phyloP scores from a whole-genome alignment of 345 rosid genomes.

The Populus ilicifolia region DNA sequence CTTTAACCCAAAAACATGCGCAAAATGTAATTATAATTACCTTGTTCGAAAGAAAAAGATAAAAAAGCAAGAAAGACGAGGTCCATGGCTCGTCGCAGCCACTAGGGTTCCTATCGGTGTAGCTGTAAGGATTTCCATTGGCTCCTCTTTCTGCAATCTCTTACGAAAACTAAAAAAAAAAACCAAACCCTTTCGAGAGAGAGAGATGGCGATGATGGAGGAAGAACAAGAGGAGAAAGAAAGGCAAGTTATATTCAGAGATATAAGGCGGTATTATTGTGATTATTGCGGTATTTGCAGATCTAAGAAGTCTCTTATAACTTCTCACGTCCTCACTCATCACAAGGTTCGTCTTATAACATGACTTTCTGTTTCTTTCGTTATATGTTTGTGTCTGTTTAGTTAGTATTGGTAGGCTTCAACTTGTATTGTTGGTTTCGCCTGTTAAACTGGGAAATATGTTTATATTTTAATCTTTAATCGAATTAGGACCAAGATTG shows the following conservation, averaged over 20 bases:
- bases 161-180: neutral
- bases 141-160: neutral
- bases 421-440: neutral
- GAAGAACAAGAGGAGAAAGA: neutral
- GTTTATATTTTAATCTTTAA: neutral
- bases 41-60: too few relatives aligned
- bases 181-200: neutral
- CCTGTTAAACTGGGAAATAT: neutral
- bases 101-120: neutral
- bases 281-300: conserved; percentile 79
- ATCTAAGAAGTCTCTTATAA: conserved; percentile 73
- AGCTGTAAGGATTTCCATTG: neutral
- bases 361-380: neutral
- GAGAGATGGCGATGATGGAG: neutral
- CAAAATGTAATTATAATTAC: too few relatives aligned
- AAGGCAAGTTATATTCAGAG: conserved; percentile 28
- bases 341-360: conserved; percentile 41
- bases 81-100: neutral
- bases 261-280: conserved; percentile 66
- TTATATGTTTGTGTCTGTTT: neutral
- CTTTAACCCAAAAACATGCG: too few relatives aligned
- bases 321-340: conserved; percentile 47
- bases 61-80: too few relatives aligned
- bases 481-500: neutral
- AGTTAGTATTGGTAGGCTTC: neutral